phyloP scores from a whole-genome alignment of 345 rosid genomes.

The Kernera saxatilis region DNA sequence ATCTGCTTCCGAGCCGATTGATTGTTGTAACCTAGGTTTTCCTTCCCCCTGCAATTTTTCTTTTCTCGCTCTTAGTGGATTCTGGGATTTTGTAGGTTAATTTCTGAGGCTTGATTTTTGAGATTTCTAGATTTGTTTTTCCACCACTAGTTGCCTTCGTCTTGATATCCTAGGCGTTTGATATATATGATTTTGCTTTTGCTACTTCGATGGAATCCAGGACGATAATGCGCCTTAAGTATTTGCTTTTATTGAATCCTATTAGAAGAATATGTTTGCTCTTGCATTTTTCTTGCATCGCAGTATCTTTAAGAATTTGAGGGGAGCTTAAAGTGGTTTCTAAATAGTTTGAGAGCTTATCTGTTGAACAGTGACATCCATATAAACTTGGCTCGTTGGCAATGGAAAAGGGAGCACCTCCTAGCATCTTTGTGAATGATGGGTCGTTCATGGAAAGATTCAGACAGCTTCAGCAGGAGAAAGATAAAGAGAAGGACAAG shows the following conservation, averaged over 20 bases:
- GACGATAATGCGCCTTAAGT: background rate
- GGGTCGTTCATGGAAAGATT: constrained; percentile 99
- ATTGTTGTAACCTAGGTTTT: constrained; percentile 11
- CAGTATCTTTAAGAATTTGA: background rate
- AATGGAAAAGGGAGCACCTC: constrained; percentile 76
- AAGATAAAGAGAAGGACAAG: constrained; percentile 45
- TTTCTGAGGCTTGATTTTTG: background rate
- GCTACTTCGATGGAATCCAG: background rate
- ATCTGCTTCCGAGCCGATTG: background rate
- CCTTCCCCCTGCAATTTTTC: background rate
- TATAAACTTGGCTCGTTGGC: constrained; percentile 31
- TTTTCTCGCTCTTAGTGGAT: background rate
- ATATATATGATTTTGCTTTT: background rate
- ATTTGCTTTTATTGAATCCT: background rate
- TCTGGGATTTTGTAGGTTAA: background rate
- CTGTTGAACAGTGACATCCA: constrained; percentile 48
- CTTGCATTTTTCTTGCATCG: background rate
- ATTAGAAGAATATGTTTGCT: background rate
- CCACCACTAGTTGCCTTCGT: background rate
- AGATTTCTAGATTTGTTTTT: background rate
- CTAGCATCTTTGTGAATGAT: constrained; percentile 85
- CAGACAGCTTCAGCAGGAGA: constrained; percentile 85
- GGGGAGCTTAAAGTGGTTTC: constrained; percentile 1
- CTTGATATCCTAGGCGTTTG: background rate
- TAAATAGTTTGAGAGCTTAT: constrained; percentile 53